Percentiles rank a stretch among this genome's conserved stretches.
These are phyloP conservation scores for Solanum habrochaites DNA, from an alignment of 257 asterid genomes.

Conservation along the genomic window DNA sequence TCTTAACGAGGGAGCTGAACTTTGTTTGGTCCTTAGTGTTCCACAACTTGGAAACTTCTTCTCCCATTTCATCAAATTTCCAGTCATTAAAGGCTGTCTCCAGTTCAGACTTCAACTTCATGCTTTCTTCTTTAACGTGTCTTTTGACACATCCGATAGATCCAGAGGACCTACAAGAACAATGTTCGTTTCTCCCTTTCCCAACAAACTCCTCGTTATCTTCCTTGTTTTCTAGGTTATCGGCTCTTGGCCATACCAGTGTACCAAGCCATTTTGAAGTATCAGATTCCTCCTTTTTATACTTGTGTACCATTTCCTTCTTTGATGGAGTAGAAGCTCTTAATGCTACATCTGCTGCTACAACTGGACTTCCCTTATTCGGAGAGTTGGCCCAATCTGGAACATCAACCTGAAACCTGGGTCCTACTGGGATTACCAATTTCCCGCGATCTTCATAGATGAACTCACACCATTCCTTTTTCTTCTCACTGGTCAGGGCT, in stretches of 20 bases:
- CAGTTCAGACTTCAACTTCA: conserved; percentile 7
- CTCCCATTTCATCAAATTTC: conserved; percentile 22
- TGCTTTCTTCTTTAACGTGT: conserved; percentile 7
- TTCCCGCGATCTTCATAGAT: neutral
- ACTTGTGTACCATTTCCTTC: neutral
- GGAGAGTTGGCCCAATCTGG: neutral
- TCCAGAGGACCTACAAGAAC: conserved; percentile 4
- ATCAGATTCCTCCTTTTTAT: neutral
- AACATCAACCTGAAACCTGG: conserved; percentile 15
- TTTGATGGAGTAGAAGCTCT: neutral
- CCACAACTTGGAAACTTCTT: conserved; percentile 8
- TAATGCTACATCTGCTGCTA: neutral
- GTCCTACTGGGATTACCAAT: conserved; percentile 4
- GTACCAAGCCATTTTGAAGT: conserved; percentile 12
- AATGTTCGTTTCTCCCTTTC: conserved; percentile 1
- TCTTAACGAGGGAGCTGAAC: conserved; percentile 5
- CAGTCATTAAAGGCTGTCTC: conserved; percentile 8
- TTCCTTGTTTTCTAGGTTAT: neutral
- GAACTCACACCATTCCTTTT: neutral
- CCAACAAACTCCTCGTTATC: neutral
- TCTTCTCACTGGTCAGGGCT: neutral
- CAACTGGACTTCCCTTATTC: neutral
- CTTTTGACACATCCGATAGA: conserved; percentile 6
- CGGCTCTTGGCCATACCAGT: conserved; percentile 2
- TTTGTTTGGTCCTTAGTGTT: neutral